Evolutionary conservation across 345 rosid species (phyloP).

Genomic region (Lenwebbia sp.): DNA sequence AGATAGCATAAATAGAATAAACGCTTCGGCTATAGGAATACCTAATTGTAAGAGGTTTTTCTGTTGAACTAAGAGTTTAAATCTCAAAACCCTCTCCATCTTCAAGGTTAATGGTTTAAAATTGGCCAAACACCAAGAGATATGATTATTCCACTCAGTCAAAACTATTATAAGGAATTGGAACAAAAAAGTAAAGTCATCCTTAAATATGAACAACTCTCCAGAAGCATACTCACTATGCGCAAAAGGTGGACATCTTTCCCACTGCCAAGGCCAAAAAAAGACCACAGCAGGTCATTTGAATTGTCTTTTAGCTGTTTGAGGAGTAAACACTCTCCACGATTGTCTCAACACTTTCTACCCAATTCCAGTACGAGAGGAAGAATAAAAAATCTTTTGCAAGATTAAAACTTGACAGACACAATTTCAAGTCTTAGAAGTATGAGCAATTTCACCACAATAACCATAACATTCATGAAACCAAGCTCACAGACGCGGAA

Average conservation of each 20-base stretch:
- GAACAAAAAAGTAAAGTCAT: neutral
- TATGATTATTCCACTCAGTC: neutral
- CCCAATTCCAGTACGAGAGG: neutral
- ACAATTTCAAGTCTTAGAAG: neutral
- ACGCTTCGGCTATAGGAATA: neutral
- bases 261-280: neutral
- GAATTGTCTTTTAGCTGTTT: neutral
- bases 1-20: neutral
- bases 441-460: neutral
- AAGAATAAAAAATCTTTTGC: neutral
- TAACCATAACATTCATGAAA: neutral
- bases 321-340: neutral
- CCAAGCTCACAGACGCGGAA: neutral
- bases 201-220: neutral
- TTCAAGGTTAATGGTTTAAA: neutral
- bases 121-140: neutral
- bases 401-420: neutral
- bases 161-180: neutral
- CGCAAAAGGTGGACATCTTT: neutral
- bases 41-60: neutral
- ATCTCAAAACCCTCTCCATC: neutral
- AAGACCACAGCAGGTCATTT: neutral
- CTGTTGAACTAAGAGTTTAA: neutral
- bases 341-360: neutral
- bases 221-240: neutral